phyloP scores from a whole-genome alignment of 306 rosid genomes.

The Prunus mume region DNA sequence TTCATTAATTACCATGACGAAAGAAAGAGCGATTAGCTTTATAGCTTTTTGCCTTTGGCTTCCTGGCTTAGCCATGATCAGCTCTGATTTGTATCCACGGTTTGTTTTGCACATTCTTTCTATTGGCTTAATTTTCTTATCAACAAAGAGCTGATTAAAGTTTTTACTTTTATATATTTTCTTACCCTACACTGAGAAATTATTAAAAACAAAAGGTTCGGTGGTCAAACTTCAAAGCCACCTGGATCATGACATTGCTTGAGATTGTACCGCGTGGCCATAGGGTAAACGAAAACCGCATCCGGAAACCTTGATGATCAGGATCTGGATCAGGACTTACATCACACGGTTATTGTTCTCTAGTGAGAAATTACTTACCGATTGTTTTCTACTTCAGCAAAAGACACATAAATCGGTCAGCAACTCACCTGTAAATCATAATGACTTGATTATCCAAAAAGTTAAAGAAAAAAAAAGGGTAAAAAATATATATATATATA shows the following conservation, averaged over 20 bases:
- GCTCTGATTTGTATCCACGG: background rate
- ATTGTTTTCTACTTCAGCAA: background rate
- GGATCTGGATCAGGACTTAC: background rate
- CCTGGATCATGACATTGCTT: too few relatives aligned
- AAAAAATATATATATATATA: too few relatives aligned
- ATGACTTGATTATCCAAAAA: background rate
- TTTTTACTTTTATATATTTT: background rate
- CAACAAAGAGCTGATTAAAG: background rate
- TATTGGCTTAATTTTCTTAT: background rate
- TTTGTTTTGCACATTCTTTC: background rate
- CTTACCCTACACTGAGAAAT: too few relatives aligned
- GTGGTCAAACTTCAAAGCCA: too few relatives aligned
- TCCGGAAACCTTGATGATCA: background rate
- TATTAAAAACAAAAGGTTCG: too few relatives aligned
- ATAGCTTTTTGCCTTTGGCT: constrained; percentile 3
- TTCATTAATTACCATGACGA: background rate
- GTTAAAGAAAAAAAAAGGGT: too few relatives aligned
- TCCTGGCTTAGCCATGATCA: background rate
- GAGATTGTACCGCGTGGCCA: background rate
- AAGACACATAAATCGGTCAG: background rate
- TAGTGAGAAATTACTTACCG: background rate
- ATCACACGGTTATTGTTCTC: background rate
- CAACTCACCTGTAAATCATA: background rate
- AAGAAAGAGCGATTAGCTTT: background rate
- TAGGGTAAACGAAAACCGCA: background rate